Base-by-base conservation (phyloP, 495 filamentous ascomycete genomes). In the Xanthoparmelia taractica region DNA sequence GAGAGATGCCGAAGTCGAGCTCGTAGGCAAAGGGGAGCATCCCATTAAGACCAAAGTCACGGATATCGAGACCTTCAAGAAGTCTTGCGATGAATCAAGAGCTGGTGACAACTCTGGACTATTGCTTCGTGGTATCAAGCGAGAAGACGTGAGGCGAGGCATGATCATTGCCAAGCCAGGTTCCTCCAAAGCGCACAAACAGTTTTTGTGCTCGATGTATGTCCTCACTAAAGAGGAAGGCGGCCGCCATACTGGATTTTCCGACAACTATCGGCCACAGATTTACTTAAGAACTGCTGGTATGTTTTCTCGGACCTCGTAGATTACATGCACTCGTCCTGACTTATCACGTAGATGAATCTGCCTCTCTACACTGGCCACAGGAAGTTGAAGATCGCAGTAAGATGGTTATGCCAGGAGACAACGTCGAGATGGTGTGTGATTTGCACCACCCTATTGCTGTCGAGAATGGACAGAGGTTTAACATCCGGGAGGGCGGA, bases 11-110 rank as follows among this genome's bases (percentile, higher is more conserved):
- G 94, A 98, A 71, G 87, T 98, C 61, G 94, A 98, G 80, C 83
- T 98, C 65, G 79, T 97, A 68, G 94, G 94, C 71, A 94, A 90
- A 76, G 66, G 65, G 43, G 75, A 74, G 47, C 78, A 78, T 27
- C 79, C 90, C 65, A 89, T 96, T 79, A 96, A 94, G 84, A 97
- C 95, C 73, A 97, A 96, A 81, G 92, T 98, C 63, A 98, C 94
- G 70, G 94, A 97, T 71, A 96, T 97, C 73, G 94, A 98, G 81
- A 97, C 92, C 64, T 98, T 98, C 84, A 95, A 97, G 84, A 98
- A 98, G 82, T 91, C 89, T 56, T 96, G 92, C 76, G 90, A 94
- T 59, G 90, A 96, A 77, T 90, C 91, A 64, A 83, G 87, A 64
- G 94, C 94, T 60, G 94, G 94, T 72, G 94, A 98, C 79, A 97